These are phyloP conservation scores for Areca catechu DNA, from an alignment of 176 grass and related monocot genomes.

Conservation along the genomic window DNA sequence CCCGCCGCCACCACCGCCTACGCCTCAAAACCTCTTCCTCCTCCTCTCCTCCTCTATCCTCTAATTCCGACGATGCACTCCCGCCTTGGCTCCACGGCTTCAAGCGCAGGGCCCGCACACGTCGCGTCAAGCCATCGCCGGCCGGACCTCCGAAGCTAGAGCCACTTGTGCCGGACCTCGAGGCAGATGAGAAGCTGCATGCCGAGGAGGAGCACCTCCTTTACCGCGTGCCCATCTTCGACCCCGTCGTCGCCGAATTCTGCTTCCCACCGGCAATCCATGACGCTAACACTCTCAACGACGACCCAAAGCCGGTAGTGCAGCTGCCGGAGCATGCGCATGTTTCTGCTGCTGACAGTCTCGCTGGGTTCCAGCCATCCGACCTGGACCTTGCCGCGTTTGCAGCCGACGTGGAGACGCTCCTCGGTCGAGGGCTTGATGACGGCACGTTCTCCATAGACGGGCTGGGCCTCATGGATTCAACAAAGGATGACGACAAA, in stretches of 20 bases:
- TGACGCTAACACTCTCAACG: background rate
- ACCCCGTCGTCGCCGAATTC: background rate
- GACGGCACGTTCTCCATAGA: conserved; percentile 24
- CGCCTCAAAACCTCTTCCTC: conserved; percentile 31
- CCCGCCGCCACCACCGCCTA: conserved; percentile 65
- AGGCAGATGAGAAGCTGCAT: conserved; percentile 30
- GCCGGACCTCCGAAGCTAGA: background rate
- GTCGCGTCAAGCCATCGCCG: conserved; percentile 36
- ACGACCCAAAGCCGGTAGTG: background rate
- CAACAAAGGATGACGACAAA: conserved; percentile 5
- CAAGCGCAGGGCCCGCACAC: conserved; percentile 63
- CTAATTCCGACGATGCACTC: conserved; percentile 15
- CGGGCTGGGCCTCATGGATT: conserved; percentile 36
- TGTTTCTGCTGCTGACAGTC: conserved; percentile 6
- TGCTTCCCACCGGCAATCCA: background rate
- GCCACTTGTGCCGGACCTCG: conserved; percentile 49
- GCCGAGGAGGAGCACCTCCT: conserved; percentile 45
- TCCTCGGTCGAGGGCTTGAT: conserved; percentile 50
- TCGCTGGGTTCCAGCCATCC: conserved; percentile 45
- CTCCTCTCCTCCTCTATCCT: conserved; percentile 10
- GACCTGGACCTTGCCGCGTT: conserved; percentile 79
- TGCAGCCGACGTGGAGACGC: conserved; percentile 74
- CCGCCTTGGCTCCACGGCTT: conserved; percentile 50
- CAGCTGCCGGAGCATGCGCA: background rate
- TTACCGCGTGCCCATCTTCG: conserved; percentile 54